Conservation (phyloP, 768 basidiomycete genomes). For the Cystoderma amianthinum region DNA sequence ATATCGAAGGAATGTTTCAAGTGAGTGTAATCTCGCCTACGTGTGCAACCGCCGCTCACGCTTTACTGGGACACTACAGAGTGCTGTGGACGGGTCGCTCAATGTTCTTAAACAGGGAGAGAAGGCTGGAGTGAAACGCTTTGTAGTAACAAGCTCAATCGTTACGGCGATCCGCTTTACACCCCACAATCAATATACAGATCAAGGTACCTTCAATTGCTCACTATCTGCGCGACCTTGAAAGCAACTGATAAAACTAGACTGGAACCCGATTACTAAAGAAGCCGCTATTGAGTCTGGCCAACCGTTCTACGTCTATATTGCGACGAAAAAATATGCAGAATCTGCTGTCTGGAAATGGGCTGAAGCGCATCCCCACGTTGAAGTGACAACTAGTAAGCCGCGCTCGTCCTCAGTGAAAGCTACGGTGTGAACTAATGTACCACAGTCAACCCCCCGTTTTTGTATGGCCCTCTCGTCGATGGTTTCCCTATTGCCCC, state of each 20-base stretch:
- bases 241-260: too few species aligned
- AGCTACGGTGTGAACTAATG: too few species aligned
- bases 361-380: conserved; percentile 27
- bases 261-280: conserved; percentile 24
- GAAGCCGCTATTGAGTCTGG: conserved; percentile 16
- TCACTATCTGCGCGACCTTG: too few species aligned
- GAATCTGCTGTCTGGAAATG: conserved; percentile 35
- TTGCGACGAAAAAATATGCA: conserved; percentile 28
- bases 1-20: conserved; percentile 10
- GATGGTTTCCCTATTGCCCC: conserved; percentile 14
- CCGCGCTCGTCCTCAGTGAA: neutral
- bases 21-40: too few species aligned
- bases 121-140: conserved; percentile 24
- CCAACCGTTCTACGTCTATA: conserved; percentile 17
- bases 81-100: conserved; percentile 26
- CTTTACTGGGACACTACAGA: conserved; percentile 19
- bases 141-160: conserved; percentile 33
- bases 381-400: conserved; percentile 31
- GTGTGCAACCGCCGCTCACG: too few species aligned
- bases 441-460: conserved; percentile 33
- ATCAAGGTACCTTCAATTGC: conserved; percentile 19
- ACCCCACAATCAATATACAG: conserved; percentile 10
- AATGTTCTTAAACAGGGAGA: conserved; percentile 31
- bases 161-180: conserved; percentile 19
- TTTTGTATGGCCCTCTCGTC: conserved; percentile 29